Percentiles rank a stretch among this genome's conserved stretches.
Evolutionary conservation across 352 stramenopile species (phyloP).

Genomic region (Phytophthora sojae): DNA sequence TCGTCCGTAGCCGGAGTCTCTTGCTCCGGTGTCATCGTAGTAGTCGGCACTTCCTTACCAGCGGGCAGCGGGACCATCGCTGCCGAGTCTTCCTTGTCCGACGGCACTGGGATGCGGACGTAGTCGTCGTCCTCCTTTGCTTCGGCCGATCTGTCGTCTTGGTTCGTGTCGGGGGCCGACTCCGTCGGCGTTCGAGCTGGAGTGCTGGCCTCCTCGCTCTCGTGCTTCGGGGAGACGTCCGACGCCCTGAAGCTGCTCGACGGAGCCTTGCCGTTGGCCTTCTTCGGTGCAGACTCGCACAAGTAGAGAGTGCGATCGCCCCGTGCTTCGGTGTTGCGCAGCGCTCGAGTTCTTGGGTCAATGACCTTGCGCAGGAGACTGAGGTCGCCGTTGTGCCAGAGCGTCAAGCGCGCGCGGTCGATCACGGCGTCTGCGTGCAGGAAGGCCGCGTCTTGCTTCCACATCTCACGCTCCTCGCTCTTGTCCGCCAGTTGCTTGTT

Average conservation of each 20-base stretch:
- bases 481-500: slow-evolving; percentile 26
- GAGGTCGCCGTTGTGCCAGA: slow-evolving; percentile 35
- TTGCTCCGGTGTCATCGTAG: not conserved
- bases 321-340: slow-evolving; percentile 20
- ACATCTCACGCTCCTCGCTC: slow-evolving; percentile 14
- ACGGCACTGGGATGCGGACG: not conserved
- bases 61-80: not conserved
- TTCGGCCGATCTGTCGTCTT: not conserved
- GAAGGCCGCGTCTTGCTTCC: slow-evolving; percentile 12
- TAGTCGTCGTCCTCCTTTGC: slow-evolving; percentile 17
- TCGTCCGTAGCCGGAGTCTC: not conserved
- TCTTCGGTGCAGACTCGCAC: slow-evolving; percentile 9
- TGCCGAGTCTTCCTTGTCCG: slow-evolving; percentile 10
- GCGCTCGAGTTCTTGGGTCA: slow-evolving; percentile 17
- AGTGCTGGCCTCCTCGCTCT: not conserved
- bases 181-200: not conserved
- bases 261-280: not conserved
- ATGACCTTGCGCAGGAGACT: slow-evolving; percentile 32
- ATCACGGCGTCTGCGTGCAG: slow-evolving; percentile 38
- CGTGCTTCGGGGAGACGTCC: not conserved
- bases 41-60: not conserved
- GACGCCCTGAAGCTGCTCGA: slow-evolving; percentile 2
- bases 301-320: slow-evolving; percentile 30
- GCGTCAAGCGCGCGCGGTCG: slow-evolving; percentile 27
- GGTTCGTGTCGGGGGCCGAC: not conserved